These are phyloP conservation scores for Mycosphaerella sp. DNA, from an alignment of 2,329 filamentous ascomycete species.

Conservation along the genomic window DNA sequence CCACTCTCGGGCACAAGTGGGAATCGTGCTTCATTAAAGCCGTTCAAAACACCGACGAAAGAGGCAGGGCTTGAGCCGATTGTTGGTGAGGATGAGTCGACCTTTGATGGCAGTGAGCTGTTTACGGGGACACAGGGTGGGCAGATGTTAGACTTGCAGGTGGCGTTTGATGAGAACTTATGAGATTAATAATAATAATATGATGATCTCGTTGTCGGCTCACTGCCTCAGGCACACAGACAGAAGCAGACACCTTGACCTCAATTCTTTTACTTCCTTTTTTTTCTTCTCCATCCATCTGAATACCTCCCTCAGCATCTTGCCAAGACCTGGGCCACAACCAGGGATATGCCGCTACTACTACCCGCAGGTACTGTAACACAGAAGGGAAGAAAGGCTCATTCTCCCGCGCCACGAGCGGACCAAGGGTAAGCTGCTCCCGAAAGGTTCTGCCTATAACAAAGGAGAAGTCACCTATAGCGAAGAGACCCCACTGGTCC, in stretches of 20 bases:
- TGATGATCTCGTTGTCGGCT: too few relatives aligned
- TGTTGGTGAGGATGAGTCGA: constrained; percentile 29
- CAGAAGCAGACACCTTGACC: background rate
- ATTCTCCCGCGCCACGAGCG: background rate
- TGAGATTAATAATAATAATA: too few relatives aligned
- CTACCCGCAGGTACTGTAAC: too few relatives aligned
- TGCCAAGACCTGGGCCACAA: too few relatives aligned
- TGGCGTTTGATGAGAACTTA: constrained; percentile 10
- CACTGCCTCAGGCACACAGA: background rate
- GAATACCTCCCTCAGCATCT: too few relatives aligned
- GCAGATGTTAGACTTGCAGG: constrained; percentile 12
- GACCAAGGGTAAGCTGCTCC: background rate
- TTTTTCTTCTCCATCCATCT: too few relatives aligned
- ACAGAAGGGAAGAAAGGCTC: background rate
- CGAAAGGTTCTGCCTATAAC: background rate
- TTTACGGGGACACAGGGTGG: constrained; percentile 33
- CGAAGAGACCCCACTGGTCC: background rate
- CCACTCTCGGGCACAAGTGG: constrained; percentile 26
- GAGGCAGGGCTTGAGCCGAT: constrained; percentile 8
- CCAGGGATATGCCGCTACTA: too few relatives aligned
- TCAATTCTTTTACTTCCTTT: too few relatives aligned
- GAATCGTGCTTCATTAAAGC: constrained; percentile 26
- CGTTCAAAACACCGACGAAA: constrained; percentile 24
- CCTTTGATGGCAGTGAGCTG: constrained; percentile 38
- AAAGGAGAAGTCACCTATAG: background rate